Evolutionary conservation across 805 yeast species (phyloP), one percentile per base, ranked within the genome.

Genomic region (Lipomyces lipofer): DNA sequence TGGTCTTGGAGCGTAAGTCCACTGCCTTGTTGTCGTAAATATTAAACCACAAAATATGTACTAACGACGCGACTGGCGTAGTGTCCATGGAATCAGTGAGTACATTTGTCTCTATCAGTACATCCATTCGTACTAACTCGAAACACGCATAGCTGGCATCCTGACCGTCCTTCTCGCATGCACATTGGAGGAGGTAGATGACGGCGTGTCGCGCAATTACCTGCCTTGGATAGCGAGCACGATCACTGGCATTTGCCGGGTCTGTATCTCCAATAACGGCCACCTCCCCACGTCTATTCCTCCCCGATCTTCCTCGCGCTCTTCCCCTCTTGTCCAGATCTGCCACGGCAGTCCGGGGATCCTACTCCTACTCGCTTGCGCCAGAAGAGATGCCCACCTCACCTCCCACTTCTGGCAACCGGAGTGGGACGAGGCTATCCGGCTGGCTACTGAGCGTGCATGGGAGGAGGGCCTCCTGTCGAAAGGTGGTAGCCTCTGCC

Each of bases 221-320:
- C 38, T 33, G 17, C 38, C 38, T 13, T 33, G n/a, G 19, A 33
- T 33, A 33, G 38, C 38, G 19, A 33, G 17, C 17, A 33, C 38
- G 21, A 5, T n/a, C 38, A 33, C 38, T 13, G 17, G 38, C 38
- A 33, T 33, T 4, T 33, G 38, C 38, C 38, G 38, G 38, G 6
- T 33, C 21, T 33, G 38, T n/a, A 33, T 33, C 17, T 3, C 38
- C 7, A 33, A 33, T 33, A 33, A 33, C 21, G 38, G 38, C 38
- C 38, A 33, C 38, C 38, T 33, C 38, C 38, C 38, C 38, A 33
- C 38, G 38, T 33, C 38, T 33, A 33, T 33, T n/a, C 38, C 38
- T 33, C 9, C 2, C 1, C 21, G 38, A n/a, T 33, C 38, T 9
- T 33, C 38, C 12, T 33, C 38, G 2, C 38, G 38, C 38, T 33